Percentiles rank a stretch among this genome's conserved stretches.
phyloP scores from a whole-genome alignment of 495 filamentous ascomycete genomes.

The Penicillium crystallinum region DNA sequence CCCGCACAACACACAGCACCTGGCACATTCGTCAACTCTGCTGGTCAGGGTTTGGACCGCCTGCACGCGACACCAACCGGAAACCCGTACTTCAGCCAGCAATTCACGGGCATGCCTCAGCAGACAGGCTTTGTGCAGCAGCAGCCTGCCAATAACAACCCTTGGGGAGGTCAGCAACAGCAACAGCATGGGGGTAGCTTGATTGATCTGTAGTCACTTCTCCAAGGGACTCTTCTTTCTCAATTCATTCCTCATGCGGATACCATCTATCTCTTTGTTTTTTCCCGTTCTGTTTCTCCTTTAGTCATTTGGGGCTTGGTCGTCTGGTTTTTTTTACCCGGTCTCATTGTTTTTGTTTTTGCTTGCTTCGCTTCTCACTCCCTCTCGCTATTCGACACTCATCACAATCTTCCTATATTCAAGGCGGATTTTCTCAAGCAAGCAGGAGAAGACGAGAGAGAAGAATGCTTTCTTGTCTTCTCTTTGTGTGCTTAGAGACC shows the following conservation, averaged over 20 bases:
- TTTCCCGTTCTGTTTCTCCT: conserved; percentile 8
- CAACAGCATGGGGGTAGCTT: conserved; percentile 69
- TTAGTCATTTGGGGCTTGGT: conserved; percentile 1
- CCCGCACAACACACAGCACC: conserved; percentile 96
- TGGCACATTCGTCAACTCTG: conserved; percentile 93
- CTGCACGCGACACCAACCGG: conserved; percentile 71
- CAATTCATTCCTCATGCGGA: conserved; percentile 13
- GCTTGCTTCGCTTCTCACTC: not conserved
- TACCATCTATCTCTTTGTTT: conserved; percentile 23
- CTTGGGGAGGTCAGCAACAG: conserved; percentile 63
- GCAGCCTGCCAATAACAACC: conserved; percentile 56
- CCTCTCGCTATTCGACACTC: conserved; percentile 1
- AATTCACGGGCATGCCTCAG: conserved; percentile 62
- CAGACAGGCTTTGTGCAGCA: conserved; percentile 51
- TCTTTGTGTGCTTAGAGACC: not conserved
- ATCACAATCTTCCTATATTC: not conserved
- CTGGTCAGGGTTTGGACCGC: conserved; percentile 68
- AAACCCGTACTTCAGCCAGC: conserved; percentile 78
- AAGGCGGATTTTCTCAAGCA: not conserved
- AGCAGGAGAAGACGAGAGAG: not conserved
- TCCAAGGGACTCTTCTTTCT: conserved; percentile 7
- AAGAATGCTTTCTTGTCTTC: not conserved
- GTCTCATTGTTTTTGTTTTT: not conserved
- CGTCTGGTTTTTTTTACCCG: conserved; percentile 11
- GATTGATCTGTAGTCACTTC: conserved; percentile 71